phyloP scores from a whole-genome alignment of 2,329 filamentous ascomycete species.

The Davidsoniella eucalypti region DNA sequence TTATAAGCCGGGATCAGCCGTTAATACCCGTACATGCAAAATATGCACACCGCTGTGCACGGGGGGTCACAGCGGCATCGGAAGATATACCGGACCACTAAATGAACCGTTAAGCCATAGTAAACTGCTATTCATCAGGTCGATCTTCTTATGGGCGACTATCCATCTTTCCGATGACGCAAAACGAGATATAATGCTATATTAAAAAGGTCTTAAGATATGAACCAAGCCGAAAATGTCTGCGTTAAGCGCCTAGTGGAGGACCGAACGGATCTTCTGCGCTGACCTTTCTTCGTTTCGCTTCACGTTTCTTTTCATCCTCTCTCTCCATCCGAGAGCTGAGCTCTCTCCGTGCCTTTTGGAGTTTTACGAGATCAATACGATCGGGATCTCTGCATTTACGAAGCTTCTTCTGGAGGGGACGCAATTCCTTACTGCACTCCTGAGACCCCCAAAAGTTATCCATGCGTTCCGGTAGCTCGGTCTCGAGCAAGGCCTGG shows the following conservation, averaged over 20 bases:
- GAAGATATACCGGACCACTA: no score
- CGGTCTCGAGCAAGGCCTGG: conserved; percentile 36
- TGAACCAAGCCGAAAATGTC: no score
- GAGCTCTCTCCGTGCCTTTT: conserved; percentile 44
- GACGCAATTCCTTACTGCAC: conserved; percentile 33
- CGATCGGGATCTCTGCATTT: conserved; percentile 60
- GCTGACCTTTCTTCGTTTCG: conserved; percentile 31
- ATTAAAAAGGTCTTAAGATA: no score
- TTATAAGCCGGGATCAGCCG: no score
- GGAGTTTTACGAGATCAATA: conserved; percentile 52
- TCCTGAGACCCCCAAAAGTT: conserved; percentile 38
- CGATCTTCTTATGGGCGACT: no score
- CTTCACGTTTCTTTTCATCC: conserved; percentile 25
- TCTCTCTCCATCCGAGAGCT: conserved; percentile 25
- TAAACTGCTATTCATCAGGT: no score
- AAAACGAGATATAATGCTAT: no score
- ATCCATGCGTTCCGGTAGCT: conserved; percentile 38
- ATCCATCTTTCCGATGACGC: no score
- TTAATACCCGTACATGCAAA: no score
- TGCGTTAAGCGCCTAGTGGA: conserved; percentile 16
- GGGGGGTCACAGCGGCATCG: no score
- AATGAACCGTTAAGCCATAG: no score
- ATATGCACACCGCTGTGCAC: no score
- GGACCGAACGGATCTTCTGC: conserved; percentile 33
- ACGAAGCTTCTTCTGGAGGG: conserved; percentile 51